Evolutionary conservation across 2,329 filamentous ascomycete genomes (phyloP).

Genomic region (Aspergillus spinulosporus): DNA sequence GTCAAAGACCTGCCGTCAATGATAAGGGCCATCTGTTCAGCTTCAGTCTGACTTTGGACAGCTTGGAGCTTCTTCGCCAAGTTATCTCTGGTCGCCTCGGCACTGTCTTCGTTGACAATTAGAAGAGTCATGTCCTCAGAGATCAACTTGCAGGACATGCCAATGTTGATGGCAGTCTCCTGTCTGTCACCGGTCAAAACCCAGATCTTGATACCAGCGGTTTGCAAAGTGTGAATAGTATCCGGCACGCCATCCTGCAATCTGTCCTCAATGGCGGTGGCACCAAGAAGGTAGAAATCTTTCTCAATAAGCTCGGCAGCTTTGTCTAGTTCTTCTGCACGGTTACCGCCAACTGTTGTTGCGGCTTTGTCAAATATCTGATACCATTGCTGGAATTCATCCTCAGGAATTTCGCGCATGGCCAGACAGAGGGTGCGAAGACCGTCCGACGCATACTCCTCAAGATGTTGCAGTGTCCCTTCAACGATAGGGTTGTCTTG

Average conservation of each 20-base stretch:
- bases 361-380: constrained; percentile 82
- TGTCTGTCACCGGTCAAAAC: constrained; percentile 96
- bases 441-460: constrained; percentile 96
- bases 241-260: constrained; percentile 97
- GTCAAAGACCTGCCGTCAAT: constrained; percentile 97
- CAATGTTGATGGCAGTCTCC: constrained; percentile 99
- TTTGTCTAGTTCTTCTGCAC: constrained; percentile 94
- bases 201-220: constrained; percentile 98
- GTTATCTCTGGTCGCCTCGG: constrained; percentile 79
- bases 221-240: constrained; percentile 94
- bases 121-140: constrained; percentile 98
- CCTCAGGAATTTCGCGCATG: constrained; percentile 87
- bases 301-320: constrained; percentile 93
- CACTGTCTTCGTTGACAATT: constrained; percentile 88
- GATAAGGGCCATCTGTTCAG: constrained; percentile 83
- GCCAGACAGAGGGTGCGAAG: constrained; percentile 91
- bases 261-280: constrained; percentile 95
- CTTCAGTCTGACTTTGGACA: constrained; percentile 72
- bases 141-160: constrained; percentile 98
- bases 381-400: constrained; percentile 85
- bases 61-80: constrained; percentile 91
- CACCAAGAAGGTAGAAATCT: constrained; percentile 85
- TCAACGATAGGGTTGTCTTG: constrained; percentile 85
- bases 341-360: constrained; percentile 88
- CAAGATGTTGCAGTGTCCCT: constrained; percentile 87